Conservation (phyloP, 768 basidiomycete genomes). For the Mycena floridula region DNA sequence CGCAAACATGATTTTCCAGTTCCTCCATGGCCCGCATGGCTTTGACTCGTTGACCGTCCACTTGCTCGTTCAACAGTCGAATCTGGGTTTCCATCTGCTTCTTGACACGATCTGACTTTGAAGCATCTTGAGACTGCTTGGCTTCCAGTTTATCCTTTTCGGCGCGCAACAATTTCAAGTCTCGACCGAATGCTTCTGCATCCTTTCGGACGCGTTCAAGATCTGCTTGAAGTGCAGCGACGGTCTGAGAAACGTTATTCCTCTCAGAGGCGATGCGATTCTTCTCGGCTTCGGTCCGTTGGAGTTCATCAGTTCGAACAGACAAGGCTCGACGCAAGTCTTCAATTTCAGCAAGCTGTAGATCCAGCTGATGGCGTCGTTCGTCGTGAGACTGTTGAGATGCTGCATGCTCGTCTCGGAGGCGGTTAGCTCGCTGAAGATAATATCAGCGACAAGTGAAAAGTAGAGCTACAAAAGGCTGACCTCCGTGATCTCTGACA, state of each 20-base stretch:
- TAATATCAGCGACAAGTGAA: neutral
- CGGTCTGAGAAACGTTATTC: constrained; percentile 56
- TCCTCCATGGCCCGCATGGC: constrained; percentile 39
- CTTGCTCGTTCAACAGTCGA: constrained; percentile 58
- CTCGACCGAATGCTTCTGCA: constrained; percentile 72
- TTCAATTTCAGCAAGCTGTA: constrained; percentile 66
- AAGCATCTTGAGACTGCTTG: constrained; percentile 48
- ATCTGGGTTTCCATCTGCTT: constrained; percentile 67
- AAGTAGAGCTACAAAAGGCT: constrained; percentile 10
- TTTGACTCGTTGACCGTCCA: constrained; percentile 50
- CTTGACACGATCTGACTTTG: constrained; percentile 52
- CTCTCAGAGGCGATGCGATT: constrained; percentile 56
- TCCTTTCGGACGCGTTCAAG: constrained; percentile 69
- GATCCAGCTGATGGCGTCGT: constrained; percentile 68
- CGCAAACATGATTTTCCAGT: constrained; percentile 51
- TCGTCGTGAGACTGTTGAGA: constrained; percentile 66
- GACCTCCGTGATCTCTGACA: constrained; percentile 64
- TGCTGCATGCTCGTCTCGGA: constrained; percentile 54
- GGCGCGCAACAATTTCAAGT: constrained; percentile 57
- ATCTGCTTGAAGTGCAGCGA: constrained; percentile 67
- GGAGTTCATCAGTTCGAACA: constrained; percentile 54
- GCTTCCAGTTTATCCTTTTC: constrained; percentile 63
- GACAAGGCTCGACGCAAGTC: constrained; percentile 66
- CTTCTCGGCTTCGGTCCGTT: constrained; percentile 59
- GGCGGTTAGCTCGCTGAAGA: constrained; percentile 48